Evolutionary conservation across 768 basidiomycete species (phyloP), one percentile per base, ranked within the genome.

Genomic region (Clitopilus passeckerianus): DNA sequence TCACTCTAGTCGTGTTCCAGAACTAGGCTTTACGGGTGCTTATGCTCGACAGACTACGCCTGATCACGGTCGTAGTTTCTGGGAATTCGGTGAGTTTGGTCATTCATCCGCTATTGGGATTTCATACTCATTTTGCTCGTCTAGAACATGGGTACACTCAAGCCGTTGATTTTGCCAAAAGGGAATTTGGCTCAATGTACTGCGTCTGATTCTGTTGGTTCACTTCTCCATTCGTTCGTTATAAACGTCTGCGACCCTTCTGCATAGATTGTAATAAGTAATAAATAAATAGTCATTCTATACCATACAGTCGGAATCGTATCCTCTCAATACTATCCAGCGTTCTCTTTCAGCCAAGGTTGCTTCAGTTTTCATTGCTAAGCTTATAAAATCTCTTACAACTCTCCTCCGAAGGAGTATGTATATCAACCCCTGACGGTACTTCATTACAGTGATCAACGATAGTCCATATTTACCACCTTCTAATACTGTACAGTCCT

Each of bases 1-100:
- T 20, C 59, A 56, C 34, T 60, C 57, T 46, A 64, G 60, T 34
- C 64, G 70, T 14, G 73, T 80, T 8, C 78, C 77, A 24, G 85
- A 89, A 68, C 68, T 91, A 1, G 91, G 89, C 27, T 91, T 89
- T 69, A 74, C 76, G 60, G 77, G 78, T 18, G 79, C 81, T n/a
- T 86, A 86, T 87, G 77, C 79, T 43, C 77, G 73, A 60, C 71
- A 71, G 53, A 72, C 83, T 56, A 75, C 66, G 1, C 66, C 58
- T 1, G 80, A 83, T 57, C 81, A 86, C 63, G 77, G 76, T 1
- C 60, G 58, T 62, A 74, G 66, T 62, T 72, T 83, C 52, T 92
- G 90, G 91, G 87, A 89, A 71, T 89, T 77, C 65, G 83, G 86
- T 85, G 62, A 60, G 78, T 63, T 5, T 6, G 43, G 3, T 34